Conservation (phyloP, 192 early-diverging fungal species). For the Lunasporangiospora selenospora region DNA sequence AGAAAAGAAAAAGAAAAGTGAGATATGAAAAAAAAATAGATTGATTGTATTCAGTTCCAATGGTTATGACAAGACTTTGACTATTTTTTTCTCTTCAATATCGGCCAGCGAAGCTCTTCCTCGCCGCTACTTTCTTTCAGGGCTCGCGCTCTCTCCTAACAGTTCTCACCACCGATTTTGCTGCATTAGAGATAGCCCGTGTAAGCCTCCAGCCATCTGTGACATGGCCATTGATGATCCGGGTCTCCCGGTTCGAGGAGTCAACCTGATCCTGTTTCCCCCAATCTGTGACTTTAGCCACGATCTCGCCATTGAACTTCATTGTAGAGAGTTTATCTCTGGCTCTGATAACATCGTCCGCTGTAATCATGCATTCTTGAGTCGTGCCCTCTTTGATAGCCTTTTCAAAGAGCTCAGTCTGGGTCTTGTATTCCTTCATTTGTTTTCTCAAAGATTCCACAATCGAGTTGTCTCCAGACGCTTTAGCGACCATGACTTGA, state of each 20-base stretch:
- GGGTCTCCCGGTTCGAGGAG: conserved; percentile 10
- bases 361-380: conserved; percentile 5
- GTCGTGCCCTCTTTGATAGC: too few species aligned
- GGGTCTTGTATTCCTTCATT: neutral
- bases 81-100: too few species aligned
- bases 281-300: conserved; percentile 14
- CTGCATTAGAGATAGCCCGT: neutral
- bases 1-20: too few species aligned
- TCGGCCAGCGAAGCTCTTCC: too few species aligned
- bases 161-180: too few species aligned
- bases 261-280: conserved; percentile 13
- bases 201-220: conserved; percentile 5
- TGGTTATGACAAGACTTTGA: too few species aligned
- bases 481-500: neutral
- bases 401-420: conserved; percentile 6
- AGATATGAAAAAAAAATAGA: too few species aligned
- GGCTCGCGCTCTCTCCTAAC: too few species aligned
- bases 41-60: too few species aligned
- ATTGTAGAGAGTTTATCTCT: conserved; percentile 19
- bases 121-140: too few species aligned
- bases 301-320: conserved; percentile 18
- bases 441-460: conserved; percentile 6
- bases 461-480: neutral
- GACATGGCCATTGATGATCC: conserved; percentile 12
- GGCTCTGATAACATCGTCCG: neutral